Conservation (phyloP, 2,329 filamentous ascomycete species). For the Basipetospora chlamydospora region DNA sequence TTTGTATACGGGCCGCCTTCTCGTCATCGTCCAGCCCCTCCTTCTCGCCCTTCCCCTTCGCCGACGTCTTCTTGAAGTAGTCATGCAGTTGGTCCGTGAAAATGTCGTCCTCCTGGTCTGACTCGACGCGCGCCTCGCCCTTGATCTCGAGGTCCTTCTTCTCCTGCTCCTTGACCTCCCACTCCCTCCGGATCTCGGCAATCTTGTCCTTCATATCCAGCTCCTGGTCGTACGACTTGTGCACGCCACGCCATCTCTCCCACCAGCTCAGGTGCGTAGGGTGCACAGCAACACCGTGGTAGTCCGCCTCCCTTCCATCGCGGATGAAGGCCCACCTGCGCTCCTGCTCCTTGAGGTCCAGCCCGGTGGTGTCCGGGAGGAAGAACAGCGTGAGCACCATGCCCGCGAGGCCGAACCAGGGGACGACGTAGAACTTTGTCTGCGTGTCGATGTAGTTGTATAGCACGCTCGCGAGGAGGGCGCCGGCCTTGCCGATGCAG, state of each 20-base stretch:
- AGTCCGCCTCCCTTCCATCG: slow-evolving; percentile 60
- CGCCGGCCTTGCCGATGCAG: slow-evolving; percentile 76
- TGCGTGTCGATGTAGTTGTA: slow-evolving; percentile 89
- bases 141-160: slow-evolving; percentile 23
- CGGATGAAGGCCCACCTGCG: slow-evolving; percentile 83
- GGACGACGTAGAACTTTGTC: slow-evolving; percentile 80
- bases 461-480: slow-evolving; percentile 70
- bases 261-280: slow-evolving; percentile 75
- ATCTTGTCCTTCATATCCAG: slow-evolving; percentile 75
- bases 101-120: slow-evolving; percentile 1
- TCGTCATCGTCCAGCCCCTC: too few relatives aligned
- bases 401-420: slow-evolving; percentile 86
- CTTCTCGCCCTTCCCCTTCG: slow-evolving; percentile 1
- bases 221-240: slow-evolving; percentile 72
- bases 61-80: slow-evolving; percentile 4
- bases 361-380: slow-evolving; percentile 91
- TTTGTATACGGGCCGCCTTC: too few relatives aligned
- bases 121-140: slow-evolving; percentile 24
- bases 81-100: slow-evolving; percentile 4
- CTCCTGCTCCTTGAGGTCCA: slow-evolving; percentile 95
- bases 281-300: slow-evolving; percentile 89
- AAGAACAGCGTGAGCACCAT: slow-evolving; percentile 72
- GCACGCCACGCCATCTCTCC: slow-evolving; percentile 66
- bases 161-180: slow-evolving; percentile 39
- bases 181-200: slow-evolving; percentile 58